phyloP scores from a whole-genome alignment of 1,139 yeast species.

The Protomyces pachydermus region DNA sequence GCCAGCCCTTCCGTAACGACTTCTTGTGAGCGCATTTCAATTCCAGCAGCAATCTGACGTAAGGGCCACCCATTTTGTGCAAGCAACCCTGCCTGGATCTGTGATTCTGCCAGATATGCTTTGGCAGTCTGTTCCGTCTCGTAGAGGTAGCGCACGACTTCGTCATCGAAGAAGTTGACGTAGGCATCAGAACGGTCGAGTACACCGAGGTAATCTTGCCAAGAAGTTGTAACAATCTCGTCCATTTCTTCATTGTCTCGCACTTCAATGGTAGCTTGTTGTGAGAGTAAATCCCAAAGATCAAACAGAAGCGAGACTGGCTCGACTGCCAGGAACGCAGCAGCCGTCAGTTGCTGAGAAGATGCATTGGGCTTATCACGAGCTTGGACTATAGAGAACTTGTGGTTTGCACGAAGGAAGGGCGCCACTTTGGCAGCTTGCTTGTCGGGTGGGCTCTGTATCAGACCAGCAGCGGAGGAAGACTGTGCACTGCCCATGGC shows the following conservation, averaged over 20 bases:
- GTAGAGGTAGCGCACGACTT: constrained; percentile 11
- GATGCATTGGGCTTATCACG: not conserved
- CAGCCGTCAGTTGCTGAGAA: constrained; percentile 4
- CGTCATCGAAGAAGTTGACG: constrained; percentile 23
- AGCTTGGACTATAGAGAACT: not conserved
- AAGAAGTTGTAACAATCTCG: constrained; percentile 12
- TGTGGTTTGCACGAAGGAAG: not conserved
- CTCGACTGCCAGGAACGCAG: constrained; percentile 3
- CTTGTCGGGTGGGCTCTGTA: not conserved
- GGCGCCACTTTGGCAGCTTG: not conserved
- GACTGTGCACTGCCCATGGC: not conserved
- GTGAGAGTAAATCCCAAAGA: constrained; percentile 13
- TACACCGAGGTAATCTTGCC: constrained; percentile 5
- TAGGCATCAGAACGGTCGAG: not conserved
- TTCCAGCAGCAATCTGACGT: constrained; percentile 10
- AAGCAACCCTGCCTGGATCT: constrained; percentile 6
- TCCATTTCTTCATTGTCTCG: constrained; percentile 4
- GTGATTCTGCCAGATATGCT: constrained; percentile 2
- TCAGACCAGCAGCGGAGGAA: not conserved
- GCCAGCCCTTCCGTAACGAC: constrained; percentile 21
- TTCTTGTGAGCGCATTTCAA: constrained; percentile 16
- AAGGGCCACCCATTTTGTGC: constrained; percentile 10
- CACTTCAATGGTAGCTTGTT: constrained; percentile 2
- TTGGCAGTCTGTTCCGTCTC: not conserved
- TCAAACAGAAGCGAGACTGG: constrained; percentile 20